Evolutionary conservation across 768 basidiomycete genomes (phyloP).

Genomic region (Naematelia encephala): DNA sequence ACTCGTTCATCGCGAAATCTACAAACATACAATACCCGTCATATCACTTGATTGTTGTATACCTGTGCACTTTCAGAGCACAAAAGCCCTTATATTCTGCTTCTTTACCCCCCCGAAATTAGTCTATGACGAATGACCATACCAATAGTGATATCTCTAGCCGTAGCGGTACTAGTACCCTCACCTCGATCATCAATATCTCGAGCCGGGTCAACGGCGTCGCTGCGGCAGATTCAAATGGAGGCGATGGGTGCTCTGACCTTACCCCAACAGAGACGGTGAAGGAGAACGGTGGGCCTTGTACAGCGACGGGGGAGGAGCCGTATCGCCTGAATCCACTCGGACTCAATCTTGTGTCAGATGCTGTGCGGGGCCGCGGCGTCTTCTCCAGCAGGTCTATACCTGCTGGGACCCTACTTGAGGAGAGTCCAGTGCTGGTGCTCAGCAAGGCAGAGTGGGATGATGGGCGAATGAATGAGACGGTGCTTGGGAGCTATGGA

Average conservation of each 20-base stretch:
- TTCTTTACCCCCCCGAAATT: background rate
- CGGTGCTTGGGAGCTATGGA: conserved; percentile 46
- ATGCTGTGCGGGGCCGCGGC: conserved; percentile 47
- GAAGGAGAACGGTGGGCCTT: no score
- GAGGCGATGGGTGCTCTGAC: no score
- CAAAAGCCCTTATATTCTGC: background rate
- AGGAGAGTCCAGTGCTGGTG: conserved; percentile 80
- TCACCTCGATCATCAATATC: no score
- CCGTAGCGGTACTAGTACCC: background rate
- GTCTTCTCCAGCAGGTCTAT: conserved; percentile 59
- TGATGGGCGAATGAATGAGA: conserved; percentile 36
- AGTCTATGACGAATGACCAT: background rate
- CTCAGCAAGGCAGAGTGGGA: conserved; percentile 65
- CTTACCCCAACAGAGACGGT: no score
- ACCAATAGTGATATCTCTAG: background rate
- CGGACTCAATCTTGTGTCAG: conserved; percentile 37
- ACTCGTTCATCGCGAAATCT: no score
- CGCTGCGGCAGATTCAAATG: no score
- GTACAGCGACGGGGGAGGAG: background rate
- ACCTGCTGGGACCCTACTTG: conserved; percentile 63
- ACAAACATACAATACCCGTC: no score
- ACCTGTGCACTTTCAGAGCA: background rate
- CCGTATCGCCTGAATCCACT: conserved; percentile 39
- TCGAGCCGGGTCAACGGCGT: background rate
- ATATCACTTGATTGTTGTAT: no score